Evolutionary conservation across 805 yeast species (phyloP).

Genomic region (Candida koratica): DNA sequence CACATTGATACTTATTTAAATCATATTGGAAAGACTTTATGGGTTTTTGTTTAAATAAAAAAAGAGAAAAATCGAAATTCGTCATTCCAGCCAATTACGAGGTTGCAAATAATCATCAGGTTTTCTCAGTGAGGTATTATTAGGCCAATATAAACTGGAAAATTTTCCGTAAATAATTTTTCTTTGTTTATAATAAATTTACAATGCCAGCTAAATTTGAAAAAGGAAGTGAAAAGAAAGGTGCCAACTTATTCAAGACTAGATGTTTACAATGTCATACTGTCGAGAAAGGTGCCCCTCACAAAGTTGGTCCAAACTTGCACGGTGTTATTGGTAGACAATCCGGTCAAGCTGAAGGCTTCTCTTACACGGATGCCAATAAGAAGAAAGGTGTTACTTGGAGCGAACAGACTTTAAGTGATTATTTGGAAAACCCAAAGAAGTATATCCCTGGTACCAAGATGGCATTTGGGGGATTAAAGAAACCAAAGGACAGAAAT

Average conservation of each 20-base stretch:
- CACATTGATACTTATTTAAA: too few species aligned
- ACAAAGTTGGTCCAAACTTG: slow-evolving; percentile 99
- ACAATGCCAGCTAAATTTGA: slow-evolving; percentile 45
- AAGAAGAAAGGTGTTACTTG: slow-evolving; percentile 90
- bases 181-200: slow-evolving; percentile 4
- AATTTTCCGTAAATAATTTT: slow-evolving; percentile 7
- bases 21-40: too few species aligned
- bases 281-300: slow-evolving; percentile 89
- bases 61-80: neutral
- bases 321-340: slow-evolving; percentile 91
- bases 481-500: slow-evolving; percentile 98
- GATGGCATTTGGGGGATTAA: slow-evolving; percentile 99
- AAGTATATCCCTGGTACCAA: slow-evolving; percentile 99
- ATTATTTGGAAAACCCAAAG: slow-evolving; percentile 99
- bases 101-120: slow-evolving; percentile 9
- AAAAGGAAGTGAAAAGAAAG: slow-evolving; percentile 59
- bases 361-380: slow-evolving; percentile 97
- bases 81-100: slow-evolving; percentile 8
- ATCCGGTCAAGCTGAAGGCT: slow-evolving; percentile 90
- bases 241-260: slow-evolving; percentile 97
- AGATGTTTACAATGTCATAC: slow-evolving; percentile 99
- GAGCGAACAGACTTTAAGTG: slow-evolving; percentile 84
- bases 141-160: slow-evolving; percentile 7
- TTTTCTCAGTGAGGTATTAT: slow-evolving; percentile 4
- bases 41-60: slow-evolving; percentile 3